Evolutionary conservation across 805 yeast species (phyloP).

Genomic region (Candida peoriensis): DNA sequence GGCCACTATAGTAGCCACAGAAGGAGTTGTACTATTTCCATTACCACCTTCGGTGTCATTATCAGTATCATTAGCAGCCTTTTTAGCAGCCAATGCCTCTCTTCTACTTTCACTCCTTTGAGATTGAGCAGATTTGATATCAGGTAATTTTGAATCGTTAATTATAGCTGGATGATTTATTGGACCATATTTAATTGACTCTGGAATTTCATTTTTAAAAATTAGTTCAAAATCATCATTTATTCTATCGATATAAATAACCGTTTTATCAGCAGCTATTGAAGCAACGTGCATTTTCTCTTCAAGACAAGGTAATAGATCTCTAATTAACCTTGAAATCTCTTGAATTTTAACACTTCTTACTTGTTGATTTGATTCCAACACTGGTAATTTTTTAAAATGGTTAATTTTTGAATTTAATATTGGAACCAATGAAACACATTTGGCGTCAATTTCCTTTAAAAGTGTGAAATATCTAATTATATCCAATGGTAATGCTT

Average conservation of each 20-base stretch:
- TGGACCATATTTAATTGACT: conserved; percentile 69
- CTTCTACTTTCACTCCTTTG: conserved; percentile 81
- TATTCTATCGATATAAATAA: conserved; percentile 63
- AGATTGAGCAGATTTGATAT: conserved; percentile 59
- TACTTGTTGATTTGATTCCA: conserved; percentile 6
- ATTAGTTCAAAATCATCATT: conserved; percentile 79
- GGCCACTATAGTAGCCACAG: no score
- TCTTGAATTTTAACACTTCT: conserved; percentile 27
- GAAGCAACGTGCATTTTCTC: conserved; percentile 98
- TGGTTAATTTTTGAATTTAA: conserved; percentile 49
- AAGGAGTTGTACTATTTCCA: conserved; percentile 6
- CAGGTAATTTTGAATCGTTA: conserved; percentile 45
- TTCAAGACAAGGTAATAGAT: conserved; percentile 85
- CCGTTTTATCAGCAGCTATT: conserved; percentile 75
- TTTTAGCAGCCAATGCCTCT: conserved; percentile 88
- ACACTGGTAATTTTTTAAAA: conserved; percentile 35
- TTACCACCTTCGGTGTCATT: conserved; percentile 18
- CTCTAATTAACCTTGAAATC: conserved; percentile 43
- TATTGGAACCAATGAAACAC: conserved; percentile 68
- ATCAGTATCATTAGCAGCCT: conserved; percentile 42
- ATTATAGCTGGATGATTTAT: conserved; percentile 89
- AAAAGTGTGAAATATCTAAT: conserved; percentile 81
- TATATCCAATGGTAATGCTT: conserved; percentile 81
- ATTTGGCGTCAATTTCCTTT: conserved; percentile 93
- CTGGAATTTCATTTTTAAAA: conserved; percentile 76